These are phyloP conservation scores for Talaromyces marneffei DNA, from an alignment of 2,329 filamentous ascomycete genomes.

Conservation along the genomic window DNA sequence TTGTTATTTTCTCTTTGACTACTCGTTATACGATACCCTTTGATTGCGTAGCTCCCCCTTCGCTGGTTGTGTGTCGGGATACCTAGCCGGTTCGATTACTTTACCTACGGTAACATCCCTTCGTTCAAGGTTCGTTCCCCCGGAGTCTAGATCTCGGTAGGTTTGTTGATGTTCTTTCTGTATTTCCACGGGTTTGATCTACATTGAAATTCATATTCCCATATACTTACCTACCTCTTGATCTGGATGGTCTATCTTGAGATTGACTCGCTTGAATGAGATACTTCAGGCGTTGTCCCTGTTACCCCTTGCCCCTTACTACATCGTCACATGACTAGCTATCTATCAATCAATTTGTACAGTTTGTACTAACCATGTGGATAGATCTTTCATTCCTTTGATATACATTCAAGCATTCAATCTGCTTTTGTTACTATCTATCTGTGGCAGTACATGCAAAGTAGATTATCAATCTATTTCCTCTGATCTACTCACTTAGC, in stretches of 20 bases:
- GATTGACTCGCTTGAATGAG: neutral
- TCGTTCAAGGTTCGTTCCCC: neutral
- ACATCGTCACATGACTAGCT: constrained; percentile 6
- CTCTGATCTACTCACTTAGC: neutral
- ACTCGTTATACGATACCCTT: neutral
- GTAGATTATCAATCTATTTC: neutral
- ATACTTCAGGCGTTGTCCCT: neutral
- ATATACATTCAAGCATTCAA: neutral
- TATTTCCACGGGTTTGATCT: neutral
- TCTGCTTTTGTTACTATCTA: neutral
- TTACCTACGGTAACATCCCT: neutral
- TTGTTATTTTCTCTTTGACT: neutral
- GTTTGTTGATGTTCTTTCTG: neutral
- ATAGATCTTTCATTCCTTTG: neutral
- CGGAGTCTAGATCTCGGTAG: neutral
- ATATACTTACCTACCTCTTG: neutral
- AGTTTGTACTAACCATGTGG: neutral
- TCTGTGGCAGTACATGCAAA: neutral
- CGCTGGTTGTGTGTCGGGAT: neutral
- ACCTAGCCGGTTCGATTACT: neutral
- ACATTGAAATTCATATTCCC: neutral
- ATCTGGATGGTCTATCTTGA: no score
- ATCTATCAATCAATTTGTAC: no score
- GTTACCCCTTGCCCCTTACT: constrained; percentile 2
- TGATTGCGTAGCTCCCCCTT: neutral